Percentiles rank a stretch among this genome's conserved stretches.
Conservation (phyloP, 495 filamentous ascomycete species). For the Collariella sp. region DNA sequence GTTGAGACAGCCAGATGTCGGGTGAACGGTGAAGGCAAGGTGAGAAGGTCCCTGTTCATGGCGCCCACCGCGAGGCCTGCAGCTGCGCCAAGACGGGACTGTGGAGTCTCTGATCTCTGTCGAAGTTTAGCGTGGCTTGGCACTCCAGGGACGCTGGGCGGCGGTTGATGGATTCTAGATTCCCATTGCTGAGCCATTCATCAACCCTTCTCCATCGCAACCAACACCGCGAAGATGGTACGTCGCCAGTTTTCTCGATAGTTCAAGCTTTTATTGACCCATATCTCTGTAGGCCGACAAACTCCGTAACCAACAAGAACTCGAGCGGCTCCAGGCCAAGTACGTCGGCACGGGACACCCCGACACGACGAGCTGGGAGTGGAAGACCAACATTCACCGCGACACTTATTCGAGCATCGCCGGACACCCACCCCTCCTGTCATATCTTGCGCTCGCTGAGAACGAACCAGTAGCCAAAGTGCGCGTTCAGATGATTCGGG, state of each 20-base stretch:
- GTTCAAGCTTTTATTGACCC: neutral
- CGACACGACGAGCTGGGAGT: slow-evolving; percentile 95
- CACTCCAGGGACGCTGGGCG: neutral
- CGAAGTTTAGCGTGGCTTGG: neutral
- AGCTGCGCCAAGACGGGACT: slow-evolving; percentile 1
- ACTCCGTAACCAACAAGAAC: slow-evolving; percentile 91
- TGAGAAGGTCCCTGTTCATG: no score
- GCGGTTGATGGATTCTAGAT: neutral
- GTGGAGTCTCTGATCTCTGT: neutral
- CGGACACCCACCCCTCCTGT: slow-evolving; percentile 79
- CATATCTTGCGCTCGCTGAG: slow-evolving; percentile 84
- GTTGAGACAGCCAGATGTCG: no score
- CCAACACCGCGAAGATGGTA: neutral
- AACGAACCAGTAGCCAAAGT: slow-evolving; percentile 73
- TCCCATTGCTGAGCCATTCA: neutral
- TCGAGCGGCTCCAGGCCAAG: slow-evolving; percentile 87
- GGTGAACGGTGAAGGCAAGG: neutral
- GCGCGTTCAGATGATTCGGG: slow-evolving; percentile 67
- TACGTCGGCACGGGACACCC: slow-evolving; percentile 97
- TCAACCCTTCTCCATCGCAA: neutral
- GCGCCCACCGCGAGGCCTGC: neutral
- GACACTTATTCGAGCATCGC: slow-evolving; percentile 77
- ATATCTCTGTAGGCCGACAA: slow-evolving; percentile 67
- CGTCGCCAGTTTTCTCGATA: neutral
- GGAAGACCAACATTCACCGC: slow-evolving; percentile 82